Percentiles rank a stretch among this genome's conserved stretches.
These are phyloP conservation scores for Ceratocystis eucalypticola DNA, from an alignment of 2,329 filamentous ascomycete genomes.

Conservation along the genomic window DNA sequence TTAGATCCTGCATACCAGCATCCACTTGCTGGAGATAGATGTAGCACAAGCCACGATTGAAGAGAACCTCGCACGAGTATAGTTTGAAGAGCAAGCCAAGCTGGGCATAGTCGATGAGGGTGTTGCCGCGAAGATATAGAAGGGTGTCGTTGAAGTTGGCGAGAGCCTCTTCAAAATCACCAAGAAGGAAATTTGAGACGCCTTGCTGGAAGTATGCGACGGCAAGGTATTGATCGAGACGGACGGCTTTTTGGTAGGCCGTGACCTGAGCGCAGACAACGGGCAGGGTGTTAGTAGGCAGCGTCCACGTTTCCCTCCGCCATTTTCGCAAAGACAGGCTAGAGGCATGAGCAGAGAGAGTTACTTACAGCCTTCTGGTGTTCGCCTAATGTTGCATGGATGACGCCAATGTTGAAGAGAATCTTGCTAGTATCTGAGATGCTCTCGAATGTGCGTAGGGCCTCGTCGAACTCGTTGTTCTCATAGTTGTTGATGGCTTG, in stretches of 20 bases:
- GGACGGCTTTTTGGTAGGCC: slow-evolving; percentile 83
- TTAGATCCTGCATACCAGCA: slow-evolving; percentile 77
- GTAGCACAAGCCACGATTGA: slow-evolving; percentile 94
- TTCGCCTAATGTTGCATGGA: slow-evolving; percentile 89
- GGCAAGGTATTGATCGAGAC: slow-evolving; percentile 85
- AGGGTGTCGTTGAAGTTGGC: slow-evolving; percentile 98
- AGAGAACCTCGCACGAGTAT: slow-evolving; percentile 93
- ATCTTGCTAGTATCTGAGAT: slow-evolving; percentile 97
- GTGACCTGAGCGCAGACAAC: slow-evolving; percentile 51
- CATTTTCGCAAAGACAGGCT: background rate
- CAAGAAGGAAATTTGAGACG: slow-evolving; percentile 92
- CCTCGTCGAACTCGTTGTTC: slow-evolving; percentile 91
- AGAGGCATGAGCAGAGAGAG: background rate
- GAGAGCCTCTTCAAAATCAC: slow-evolving; percentile 91
- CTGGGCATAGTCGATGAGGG: slow-evolving; percentile 95
- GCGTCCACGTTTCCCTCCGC: background rate
- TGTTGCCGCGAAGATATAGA: slow-evolving; percentile 86
- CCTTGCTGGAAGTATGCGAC: slow-evolving; percentile 98
- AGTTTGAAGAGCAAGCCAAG: slow-evolving; percentile 89
- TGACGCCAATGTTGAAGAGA: slow-evolving; percentile 94
- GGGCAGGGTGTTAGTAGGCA: slow-evolving; percentile 19
- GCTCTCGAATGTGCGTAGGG: slow-evolving; percentile 66
- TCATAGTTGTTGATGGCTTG: slow-evolving; percentile 82
- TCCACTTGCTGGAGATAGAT: slow-evolving; percentile 91
- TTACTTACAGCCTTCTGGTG: slow-evolving; percentile 80